These are phyloP conservation scores for Sclerotinia minor DNA, from an alignment of 2,329 filamentous ascomycete species.

Conservation along the genomic window DNA sequence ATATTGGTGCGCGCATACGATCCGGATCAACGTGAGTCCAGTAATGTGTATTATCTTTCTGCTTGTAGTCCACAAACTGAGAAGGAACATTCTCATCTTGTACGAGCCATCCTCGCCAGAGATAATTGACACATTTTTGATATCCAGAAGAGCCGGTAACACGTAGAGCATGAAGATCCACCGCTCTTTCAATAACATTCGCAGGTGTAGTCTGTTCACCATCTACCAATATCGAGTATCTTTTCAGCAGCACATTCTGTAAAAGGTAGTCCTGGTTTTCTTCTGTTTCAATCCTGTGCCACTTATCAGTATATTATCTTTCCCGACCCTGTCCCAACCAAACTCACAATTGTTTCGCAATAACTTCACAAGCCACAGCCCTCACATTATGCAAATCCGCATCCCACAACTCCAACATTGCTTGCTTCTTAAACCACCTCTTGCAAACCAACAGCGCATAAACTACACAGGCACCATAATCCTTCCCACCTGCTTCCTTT, in stretches of 20 bases:
- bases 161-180: slow-evolving; percentile 84
- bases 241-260: slow-evolving; percentile 78
- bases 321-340: neutral
- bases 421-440: slow-evolving; percentile 77
- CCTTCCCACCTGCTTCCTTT: slow-evolving; percentile 73
- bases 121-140: slow-evolving; percentile 83
- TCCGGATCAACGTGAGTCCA: slow-evolving; percentile 87
- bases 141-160: slow-evolving; percentile 93
- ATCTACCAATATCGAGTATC: slow-evolving; percentile 79
- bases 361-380: slow-evolving; percentile 81
- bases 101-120: slow-evolving; percentile 96
- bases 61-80: slow-evolving; percentile 84
- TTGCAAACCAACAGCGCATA: slow-evolving; percentile 45
- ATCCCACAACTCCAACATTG: slow-evolving; percentile 84
- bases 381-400: slow-evolving; percentile 78
- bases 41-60: slow-evolving; percentile 76
- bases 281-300: slow-evolving; percentile 75
- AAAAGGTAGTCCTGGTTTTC: slow-evolving; percentile 77
- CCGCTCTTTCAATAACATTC: slow-evolving; percentile 90
- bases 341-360: slow-evolving; percentile 73
- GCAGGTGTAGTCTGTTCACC: slow-evolving; percentile 70
- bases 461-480: slow-evolving; percentile 74
- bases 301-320: slow-evolving; percentile 39
- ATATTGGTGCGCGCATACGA: slow-evolving; percentile 86
- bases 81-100: slow-evolving; percentile 89